Conservation (phyloP, 202 grass and related monocot genomes). For the Eragrostis tef region DNA sequence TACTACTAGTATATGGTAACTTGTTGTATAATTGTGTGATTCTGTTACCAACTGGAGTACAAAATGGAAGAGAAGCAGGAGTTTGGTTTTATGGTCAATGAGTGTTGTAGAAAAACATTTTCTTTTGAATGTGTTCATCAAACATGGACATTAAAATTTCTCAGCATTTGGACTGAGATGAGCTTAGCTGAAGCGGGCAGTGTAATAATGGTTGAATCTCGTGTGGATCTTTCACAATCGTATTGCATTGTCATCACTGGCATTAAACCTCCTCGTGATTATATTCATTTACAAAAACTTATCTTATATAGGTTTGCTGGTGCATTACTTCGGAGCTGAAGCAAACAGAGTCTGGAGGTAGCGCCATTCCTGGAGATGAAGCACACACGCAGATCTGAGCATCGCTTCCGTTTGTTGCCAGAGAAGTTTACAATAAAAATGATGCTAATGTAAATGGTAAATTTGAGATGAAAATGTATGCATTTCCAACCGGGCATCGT, state of each 20-base stretch:
- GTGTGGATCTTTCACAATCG: conserved; percentile 5
- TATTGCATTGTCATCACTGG: conserved; percentile 20
- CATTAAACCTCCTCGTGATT: conserved; percentile 8
- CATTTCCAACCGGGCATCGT: conserved; percentile 18
- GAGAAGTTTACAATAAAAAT: conserved; percentile 10
- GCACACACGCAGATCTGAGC: conserved; percentile 13
- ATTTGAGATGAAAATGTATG: conserved; percentile 23
- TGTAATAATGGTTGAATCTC: conserved; percentile 12
- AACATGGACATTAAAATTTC: conserved; percentile 9
- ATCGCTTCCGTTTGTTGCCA: conserved; percentile 18
- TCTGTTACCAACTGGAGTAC: conserved; percentile 18
- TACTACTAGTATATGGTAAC: conserved; percentile 27
- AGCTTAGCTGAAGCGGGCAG: conserved; percentile 7
- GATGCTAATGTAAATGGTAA: conserved; percentile 3
- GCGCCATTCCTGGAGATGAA: conserved; percentile 21
- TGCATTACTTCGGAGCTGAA: not conserved
- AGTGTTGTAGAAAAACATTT: conserved; percentile 12
- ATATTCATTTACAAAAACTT: conserved; percentile 19
- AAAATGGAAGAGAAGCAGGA: conserved; percentile 1
- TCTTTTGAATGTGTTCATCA: conserved; percentile 7
- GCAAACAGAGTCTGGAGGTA: conserved; percentile 9
- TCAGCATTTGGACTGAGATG: conserved; percentile 20
- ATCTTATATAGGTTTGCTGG: not conserved
- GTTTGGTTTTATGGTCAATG: conserved; percentile 26
- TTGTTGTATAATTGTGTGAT: conserved; percentile 21